These are phyloP conservation scores for Alternaria solani DNA, from an alignment of 2,329 filamentous ascomycete genomes.

Conservation along the genomic window DNA sequence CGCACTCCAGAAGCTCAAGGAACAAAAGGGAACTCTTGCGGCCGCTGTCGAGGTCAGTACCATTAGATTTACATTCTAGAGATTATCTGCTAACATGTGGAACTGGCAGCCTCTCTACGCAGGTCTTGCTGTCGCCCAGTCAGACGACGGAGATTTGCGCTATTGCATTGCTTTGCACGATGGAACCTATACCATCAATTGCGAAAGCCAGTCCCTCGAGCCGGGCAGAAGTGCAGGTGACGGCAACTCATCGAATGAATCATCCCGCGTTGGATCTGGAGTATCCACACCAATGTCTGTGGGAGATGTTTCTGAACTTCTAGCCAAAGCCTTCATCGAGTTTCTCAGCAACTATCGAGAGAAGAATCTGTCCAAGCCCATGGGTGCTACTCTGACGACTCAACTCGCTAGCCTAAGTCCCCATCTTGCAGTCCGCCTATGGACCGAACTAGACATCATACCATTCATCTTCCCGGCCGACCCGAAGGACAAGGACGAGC, in stretches of 20 bases:
- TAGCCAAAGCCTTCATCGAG: slow-evolving; percentile 67
- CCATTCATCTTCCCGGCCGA: slow-evolving; percentile 66
- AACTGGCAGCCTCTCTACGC: slow-evolving; percentile 59
- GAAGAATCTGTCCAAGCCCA: slow-evolving; percentile 74
- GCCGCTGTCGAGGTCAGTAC: slow-evolving; percentile 9
- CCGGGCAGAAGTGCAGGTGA: background rate
- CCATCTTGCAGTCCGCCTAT: slow-evolving; percentile 72
- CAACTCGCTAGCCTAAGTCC: slow-evolving; percentile 69
- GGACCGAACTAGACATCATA: slow-evolving; percentile 79
- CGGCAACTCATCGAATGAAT: slow-evolving; percentile 7
- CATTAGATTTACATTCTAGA: background rate
- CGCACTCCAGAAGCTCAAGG: slow-evolving; percentile 12
- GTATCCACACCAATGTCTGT: slow-evolving; percentile 20
- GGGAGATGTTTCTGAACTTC: slow-evolving; percentile 19
- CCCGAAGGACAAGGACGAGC: slow-evolving; percentile 32
- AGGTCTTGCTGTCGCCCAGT: slow-evolving; percentile 67
- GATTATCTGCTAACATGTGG: slow-evolving; percentile 9
- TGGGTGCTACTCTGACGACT: slow-evolving; percentile 74
- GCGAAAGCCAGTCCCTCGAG: slow-evolving; percentile 58
- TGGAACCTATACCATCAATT: slow-evolving; percentile 77
- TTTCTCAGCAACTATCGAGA: slow-evolving; percentile 68
- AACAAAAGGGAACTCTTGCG: slow-evolving; percentile 13
- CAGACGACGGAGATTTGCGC: slow-evolving; percentile 62
- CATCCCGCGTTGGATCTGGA: slow-evolving; percentile 18
- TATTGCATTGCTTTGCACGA: slow-evolving; percentile 71